Evolutionary conservation across 768 basidiomycete genomes (phyloP), one percentile per base, ranked within the genome.

Genomic region (Podaxis pistillaris): DNA sequence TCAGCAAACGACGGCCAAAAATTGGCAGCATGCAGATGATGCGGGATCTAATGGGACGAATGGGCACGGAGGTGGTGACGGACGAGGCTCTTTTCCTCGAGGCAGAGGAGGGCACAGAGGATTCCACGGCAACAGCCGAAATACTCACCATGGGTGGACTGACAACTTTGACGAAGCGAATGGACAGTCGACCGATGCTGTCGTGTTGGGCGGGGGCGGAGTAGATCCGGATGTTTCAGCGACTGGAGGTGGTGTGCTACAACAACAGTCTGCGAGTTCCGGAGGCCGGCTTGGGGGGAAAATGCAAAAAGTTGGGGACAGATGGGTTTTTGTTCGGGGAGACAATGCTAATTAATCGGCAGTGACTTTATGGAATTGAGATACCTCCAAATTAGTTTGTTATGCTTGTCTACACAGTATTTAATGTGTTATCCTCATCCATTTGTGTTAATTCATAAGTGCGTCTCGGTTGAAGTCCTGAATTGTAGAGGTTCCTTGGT

Each of bases 261-360:
- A 56, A 46, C 67, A 62, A 36, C 44, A 64, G 24, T 38, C 19
- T 22, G 50, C 59, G 52, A 50, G 56, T 13, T 54, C 67, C n/a
- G 60, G 37, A 36, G 60, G 59, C 44, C 70, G 50, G 12, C n/a
- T 73, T 36, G 64, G 71, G 24, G 82, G 83, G 33, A 77, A 81
- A 63, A 91, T 91, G 89, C 84, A 86, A 74, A 83, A 79, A 67
- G 76, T 90, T 22, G 88, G 85, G 46, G 90, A 87, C 73, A 85
- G 82, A 68, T 91, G 89, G 91, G 74, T 86, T 57, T 91, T 89
- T 74, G 84, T 86, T 66, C 82, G 78, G 66, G 80, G 79, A 63
- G 64, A 69, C 62, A 72, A 72, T 67, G 67, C 70, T 68, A 72
- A 68, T 66, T 75, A 69, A 62, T 53, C 57, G 60, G 22, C 51